phyloP scores from a whole-genome alignment of 78 protist genomes.

The Dictyostelium discoideum region DNA sequence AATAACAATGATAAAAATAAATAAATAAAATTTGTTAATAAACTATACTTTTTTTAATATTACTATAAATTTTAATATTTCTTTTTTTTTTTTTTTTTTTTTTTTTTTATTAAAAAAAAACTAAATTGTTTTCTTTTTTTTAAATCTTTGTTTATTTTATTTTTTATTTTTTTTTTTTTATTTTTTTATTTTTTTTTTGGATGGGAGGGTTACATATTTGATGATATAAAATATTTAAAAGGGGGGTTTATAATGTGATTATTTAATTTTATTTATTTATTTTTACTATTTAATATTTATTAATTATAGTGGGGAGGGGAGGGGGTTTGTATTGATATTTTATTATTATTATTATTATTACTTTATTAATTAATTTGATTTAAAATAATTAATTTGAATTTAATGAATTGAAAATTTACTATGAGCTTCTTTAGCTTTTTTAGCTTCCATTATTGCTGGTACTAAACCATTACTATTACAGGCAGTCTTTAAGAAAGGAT shows the following conservation, averaged over 20 bases:
- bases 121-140: too few relatives aligned
- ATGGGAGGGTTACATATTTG: neutral
- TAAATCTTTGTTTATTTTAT: neutral
- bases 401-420: constrained; percentile 57
- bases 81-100: too few relatives aligned
- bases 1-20: neutral
- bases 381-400: neutral
- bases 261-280: neutral
- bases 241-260: neutral
- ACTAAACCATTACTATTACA: constrained; percentile 55
- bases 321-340: too few relatives aligned
- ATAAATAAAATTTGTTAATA: too few relatives aligned
- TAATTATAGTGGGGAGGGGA: too few relatives aligned
- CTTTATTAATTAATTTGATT: neutral
- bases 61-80: neutral
- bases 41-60: too few relatives aligned
- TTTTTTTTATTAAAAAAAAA: too few relatives aligned
- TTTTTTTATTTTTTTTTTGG: too few relatives aligned
- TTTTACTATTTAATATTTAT: neutral
- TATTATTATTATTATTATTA: neutral
- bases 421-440: constrained; percentile 67
- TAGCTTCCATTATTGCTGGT: constrained; percentile 62
- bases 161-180: too few relatives aligned
- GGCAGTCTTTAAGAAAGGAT: constrained; percentile 77
- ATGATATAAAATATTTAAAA: neutral